Base-by-base conservation (phyloP, 352 stramenopile species). In the Pythium rhizo-oryzae region DNA sequence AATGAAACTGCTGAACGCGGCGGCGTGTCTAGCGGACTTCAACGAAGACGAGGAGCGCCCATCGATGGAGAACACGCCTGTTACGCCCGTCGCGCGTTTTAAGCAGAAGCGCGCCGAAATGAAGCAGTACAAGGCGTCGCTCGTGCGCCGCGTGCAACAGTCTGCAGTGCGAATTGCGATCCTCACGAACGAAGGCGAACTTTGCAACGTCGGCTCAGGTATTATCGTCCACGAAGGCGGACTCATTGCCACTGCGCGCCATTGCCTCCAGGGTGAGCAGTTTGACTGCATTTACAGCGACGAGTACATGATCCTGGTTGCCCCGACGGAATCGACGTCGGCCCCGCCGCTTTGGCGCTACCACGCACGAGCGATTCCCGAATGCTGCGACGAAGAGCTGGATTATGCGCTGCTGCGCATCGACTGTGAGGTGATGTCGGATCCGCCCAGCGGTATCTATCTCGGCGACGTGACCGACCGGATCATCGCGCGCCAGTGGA, bases 201-300 rank as follows among this genome's bases (percentile, higher is more conserved):
- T 96, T 18, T 93, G 87, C 66, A 96, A 96, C 65, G 88, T 96
- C 21, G 88, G 88, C 7, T 94, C 85, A 6, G 88, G 88, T 11
- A 96, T 96, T 67, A 90, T 96, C 54, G 85, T 96, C 56, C 86
- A 96, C 66, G 88, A 96, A 56, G 72, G 76, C 21, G 88, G 88
- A 3, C 74, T 96, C 5, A 82, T 96, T 33, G 88, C 88, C 15
- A 96, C 88, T 13, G 88, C 88, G 18, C 81, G 80, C 0, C 88
- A 96, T 54, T 94, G 85, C 24, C 71, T 96, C 9, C 83, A 93
- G 54, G 85, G 88, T 54, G 88, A 96, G 60, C 84, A 93, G 70
- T 96, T 93, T 66, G 85, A 96, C 59, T 93, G 87, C 64, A 92
- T 94, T 51, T 92, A 94, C 70, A 92, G 86, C 59, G 82, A 94